A percentile compares a stretch with the other conserved stretches of the same genome.
phyloP scores from a whole-genome alignment of 2,329 filamentous ascomycete species.

The Ophioceras dolichostomum region DNA sequence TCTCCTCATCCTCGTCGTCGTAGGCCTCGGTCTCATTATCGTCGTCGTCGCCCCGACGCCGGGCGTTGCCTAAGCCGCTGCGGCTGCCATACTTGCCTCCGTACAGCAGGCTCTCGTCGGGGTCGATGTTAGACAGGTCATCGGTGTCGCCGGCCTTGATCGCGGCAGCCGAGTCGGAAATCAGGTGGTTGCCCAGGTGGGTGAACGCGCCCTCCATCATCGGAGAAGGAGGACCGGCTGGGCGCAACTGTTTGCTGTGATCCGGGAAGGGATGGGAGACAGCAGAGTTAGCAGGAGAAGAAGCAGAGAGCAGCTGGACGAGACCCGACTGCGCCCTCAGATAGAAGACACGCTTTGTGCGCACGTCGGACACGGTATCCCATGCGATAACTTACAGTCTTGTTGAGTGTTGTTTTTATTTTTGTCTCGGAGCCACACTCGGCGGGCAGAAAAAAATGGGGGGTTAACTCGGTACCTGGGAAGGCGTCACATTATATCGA shows the following conservation, averaged over 20 bases:
- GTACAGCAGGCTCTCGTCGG: slow-evolving; percentile 73
- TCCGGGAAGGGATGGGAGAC: too few relatives aligned
- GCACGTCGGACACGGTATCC: too few relatives aligned
- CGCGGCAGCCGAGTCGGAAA: slow-evolving; percentile 71
- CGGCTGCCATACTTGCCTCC: slow-evolving; percentile 52
- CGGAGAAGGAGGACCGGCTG: too few relatives aligned
- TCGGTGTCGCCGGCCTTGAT: slow-evolving; percentile 82
- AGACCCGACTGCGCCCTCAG: too few relatives aligned
- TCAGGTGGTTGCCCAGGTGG: slow-evolving; percentile 74
- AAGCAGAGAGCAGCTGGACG: too few relatives aligned
- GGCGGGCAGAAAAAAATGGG: slow-evolving; percentile 7
- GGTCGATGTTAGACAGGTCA: slow-evolving; percentile 55
- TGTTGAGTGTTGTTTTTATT: background rate
- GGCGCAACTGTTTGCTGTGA: too few relatives aligned
- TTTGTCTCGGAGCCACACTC: background rate
- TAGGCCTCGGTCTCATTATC: slow-evolving; percentile 78
- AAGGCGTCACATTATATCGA: slow-evolving; percentile 4
- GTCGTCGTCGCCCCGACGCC: slow-evolving; percentile 64
- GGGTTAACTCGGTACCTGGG: slow-evolving; percentile 2
- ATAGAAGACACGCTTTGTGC: too few relatives aligned
- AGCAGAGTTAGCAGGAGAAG: too few relatives aligned
- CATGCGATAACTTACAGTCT: background rate
- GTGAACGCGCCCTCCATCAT: slow-evolving; percentile 81
- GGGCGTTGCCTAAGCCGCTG: slow-evolving; percentile 30
- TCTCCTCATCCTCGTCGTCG: slow-evolving; percentile 70